Evolutionary conservation across 2,329 filamentous ascomycete species (phyloP).

Genomic region (Colletotrichum tamarilloi): DNA sequence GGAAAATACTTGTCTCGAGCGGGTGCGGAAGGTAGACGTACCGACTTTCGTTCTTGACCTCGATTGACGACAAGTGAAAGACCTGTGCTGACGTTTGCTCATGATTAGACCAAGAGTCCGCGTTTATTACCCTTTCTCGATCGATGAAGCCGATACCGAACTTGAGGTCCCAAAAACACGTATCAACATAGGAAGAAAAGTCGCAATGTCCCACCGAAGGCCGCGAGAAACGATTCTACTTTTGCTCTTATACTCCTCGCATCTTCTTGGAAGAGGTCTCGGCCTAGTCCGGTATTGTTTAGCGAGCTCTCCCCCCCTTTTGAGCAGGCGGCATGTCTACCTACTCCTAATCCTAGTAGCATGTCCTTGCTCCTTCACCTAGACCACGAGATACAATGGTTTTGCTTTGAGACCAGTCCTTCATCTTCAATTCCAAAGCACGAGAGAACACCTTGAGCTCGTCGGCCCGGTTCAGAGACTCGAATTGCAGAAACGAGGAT

Average conservation of each 20-base stretch:
- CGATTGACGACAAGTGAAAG: background rate
- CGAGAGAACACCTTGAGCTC: background rate
- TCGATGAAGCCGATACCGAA: background rate
- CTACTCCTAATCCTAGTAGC: background rate
- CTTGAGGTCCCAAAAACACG: background rate
- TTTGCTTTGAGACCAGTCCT: background rate
- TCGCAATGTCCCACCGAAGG: background rate
- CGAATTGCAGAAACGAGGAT: background rate
- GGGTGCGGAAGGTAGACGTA: background rate
- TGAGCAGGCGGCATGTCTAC: accelerated
- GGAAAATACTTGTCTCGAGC: background rate
- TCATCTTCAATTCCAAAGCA: background rate
- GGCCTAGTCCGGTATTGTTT: background rate
- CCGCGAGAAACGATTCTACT: background rate
- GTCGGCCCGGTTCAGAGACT: background rate
- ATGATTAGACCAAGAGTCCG: background rate
- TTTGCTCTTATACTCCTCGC: background rate
- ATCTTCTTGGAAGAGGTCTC: background rate
- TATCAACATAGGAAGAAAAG: background rate
- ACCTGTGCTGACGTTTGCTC: background rate
- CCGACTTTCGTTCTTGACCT: background rate
- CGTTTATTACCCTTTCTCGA: background rate
- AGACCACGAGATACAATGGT: background rate
- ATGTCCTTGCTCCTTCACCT: background rate
- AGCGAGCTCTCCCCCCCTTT: background rate